Evolutionary conservation across 768 basidiomycete species (phyloP).

Genomic region (Psilocybe cyanescens): DNA sequence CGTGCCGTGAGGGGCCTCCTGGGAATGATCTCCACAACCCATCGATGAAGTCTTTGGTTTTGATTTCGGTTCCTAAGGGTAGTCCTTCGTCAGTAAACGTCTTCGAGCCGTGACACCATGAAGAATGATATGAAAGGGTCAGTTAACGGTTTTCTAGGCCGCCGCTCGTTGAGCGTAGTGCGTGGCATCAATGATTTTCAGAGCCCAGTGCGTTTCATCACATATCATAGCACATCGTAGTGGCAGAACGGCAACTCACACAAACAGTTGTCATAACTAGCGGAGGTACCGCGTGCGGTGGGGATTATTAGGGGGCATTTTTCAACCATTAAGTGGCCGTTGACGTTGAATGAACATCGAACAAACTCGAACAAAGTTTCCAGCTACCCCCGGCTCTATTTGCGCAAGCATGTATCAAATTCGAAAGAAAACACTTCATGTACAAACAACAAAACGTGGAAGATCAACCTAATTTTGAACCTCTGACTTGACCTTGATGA

Average conservation of each 20-base stretch:
- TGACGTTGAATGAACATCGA: too few relatives aligned
- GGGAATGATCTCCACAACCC: conserved; percentile 51
- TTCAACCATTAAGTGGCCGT: too few relatives aligned
- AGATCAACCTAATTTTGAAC: too few relatives aligned
- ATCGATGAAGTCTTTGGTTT: conserved; percentile 29
- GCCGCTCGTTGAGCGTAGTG: conserved; percentile 48
- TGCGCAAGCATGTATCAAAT: too few relatives aligned
- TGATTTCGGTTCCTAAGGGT: conserved; percentile 21
- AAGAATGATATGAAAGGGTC: conserved; percentile 26
- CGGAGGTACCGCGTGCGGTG: background rate
- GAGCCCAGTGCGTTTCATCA: conserved; percentile 72
- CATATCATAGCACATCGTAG: conserved; percentile 16
- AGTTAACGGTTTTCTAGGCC: conserved; percentile 62
- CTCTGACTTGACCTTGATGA: too few relatives aligned
- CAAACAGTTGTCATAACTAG: background rate
- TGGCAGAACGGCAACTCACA: background rate
- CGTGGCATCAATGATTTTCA: conserved; percentile 29
- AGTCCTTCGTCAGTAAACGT: conserved; percentile 13
- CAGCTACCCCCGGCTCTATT: too few relatives aligned
- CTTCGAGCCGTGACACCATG: background rate
- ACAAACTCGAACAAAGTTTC: too few relatives aligned
- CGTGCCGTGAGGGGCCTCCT: too few relatives aligned
- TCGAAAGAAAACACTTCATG: too few relatives aligned
- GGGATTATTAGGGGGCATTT: too few relatives aligned
- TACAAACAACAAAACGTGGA: too few relatives aligned